Evolutionary conservation across 805 yeast genomes (phyloP).

Genomic region (Ogataea nitratoaversa): DNA sequence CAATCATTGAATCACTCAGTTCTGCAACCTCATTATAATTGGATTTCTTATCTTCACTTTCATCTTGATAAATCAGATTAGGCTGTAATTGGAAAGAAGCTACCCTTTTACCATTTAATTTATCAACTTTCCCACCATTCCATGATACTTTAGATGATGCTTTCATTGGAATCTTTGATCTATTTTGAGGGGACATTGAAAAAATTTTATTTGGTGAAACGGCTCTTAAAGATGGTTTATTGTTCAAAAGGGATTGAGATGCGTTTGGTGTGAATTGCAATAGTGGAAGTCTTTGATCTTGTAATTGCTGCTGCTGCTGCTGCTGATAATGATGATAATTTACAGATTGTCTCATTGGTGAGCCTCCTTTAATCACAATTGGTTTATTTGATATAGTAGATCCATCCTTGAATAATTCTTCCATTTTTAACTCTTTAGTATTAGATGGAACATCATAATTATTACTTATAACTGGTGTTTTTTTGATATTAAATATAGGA

Average conservation of each 20-base stretch:
- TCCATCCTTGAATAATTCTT: conserved; percentile 7
- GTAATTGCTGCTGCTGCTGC: not conserved
- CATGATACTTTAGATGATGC: no score
- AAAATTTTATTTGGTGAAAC: no score
- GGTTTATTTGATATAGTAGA: conserved; percentile 23
- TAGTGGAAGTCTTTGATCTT: not conserved
- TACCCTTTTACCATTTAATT: not conserved
- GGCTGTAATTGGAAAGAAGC: not conserved
- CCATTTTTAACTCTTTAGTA: conserved; percentile 1
- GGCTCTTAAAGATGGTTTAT: no score
- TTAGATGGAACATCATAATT: no score
- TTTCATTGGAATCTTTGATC: not conserved
- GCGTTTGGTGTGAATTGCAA: not conserved
- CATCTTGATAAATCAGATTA: no score
- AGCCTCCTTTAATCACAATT: conserved; percentile 26
- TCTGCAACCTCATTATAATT: conserved; percentile 23
- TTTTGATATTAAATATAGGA: conserved; percentile 11
- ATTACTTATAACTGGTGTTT: conserved; percentile 1
- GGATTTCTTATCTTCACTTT: no score
- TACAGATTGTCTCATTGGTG: conserved; percentile 24
- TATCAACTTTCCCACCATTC: not conserved
- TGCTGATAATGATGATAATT: no score
- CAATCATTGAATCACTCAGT: conserved; percentile 27
- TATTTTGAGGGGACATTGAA: not conserved
- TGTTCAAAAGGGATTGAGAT: not conserved